A percentile compares a stretch with the other conserved stretches of the same genome.
phyloP scores from a whole-genome alignment of 2,329 filamentous ascomycete genomes.

The Trichophyton equinum region DNA sequence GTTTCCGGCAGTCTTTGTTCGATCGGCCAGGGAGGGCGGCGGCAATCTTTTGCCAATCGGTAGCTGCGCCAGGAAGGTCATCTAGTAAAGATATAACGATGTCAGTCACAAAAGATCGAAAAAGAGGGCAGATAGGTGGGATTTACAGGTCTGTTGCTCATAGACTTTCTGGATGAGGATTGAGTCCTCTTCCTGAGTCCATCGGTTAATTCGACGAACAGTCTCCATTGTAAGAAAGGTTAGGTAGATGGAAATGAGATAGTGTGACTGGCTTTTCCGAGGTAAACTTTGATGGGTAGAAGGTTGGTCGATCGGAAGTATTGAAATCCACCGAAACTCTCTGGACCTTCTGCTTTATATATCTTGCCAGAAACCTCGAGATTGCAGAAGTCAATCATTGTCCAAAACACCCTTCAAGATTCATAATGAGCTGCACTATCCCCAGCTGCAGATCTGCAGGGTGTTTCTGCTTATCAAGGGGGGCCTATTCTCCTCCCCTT shows the following conservation, averaged over 20 bases:
- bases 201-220: background rate
- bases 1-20: constrained; percentile 5
- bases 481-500: background rate
- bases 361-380: background rate
- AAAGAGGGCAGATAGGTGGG: background rate
- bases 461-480: background rate
- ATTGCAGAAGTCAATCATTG: background rate
- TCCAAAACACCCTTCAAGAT: background rate
- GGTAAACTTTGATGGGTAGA: constrained; percentile 1
- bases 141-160: background rate
- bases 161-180: background rate
- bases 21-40: background rate
- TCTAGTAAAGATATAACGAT: background rate
- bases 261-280: background rate
- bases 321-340: constrained; percentile 4
- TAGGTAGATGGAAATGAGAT: background rate
- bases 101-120: background rate
- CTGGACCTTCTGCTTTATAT: constrained; percentile 1
- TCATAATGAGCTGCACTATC: background rate
- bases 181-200: constrained; percentile 5
- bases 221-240: background rate
- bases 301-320: constrained; percentile 3
- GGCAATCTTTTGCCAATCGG: constrained; percentile 3
- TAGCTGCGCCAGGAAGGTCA: background rate
- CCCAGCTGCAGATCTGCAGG: constrained; percentile 1